Percentiles rank a stretch among this genome's conserved stretches.
These are phyloP conservation scores for Chrysoporthe austroafricana DNA, from an alignment of 2,329 filamentous ascomycete species.

Conservation along the genomic window DNA sequence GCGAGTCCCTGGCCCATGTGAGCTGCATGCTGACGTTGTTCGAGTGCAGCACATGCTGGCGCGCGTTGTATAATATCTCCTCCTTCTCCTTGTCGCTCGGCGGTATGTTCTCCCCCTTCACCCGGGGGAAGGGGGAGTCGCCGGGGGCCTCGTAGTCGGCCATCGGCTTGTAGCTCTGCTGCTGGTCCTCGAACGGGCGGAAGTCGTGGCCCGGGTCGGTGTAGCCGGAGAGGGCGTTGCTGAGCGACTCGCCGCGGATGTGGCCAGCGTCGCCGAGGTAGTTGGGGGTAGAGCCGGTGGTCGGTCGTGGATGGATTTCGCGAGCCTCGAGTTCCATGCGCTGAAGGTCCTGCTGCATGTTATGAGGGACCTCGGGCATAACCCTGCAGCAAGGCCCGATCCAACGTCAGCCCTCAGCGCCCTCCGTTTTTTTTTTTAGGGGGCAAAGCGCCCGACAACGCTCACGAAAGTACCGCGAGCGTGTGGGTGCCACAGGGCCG, in stretches of 20 bases:
- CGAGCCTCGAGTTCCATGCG: conserved; percentile 82
- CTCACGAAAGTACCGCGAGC: conserved; percentile 18
- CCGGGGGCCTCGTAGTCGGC: conserved; percentile 65
- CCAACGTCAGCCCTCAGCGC: conserved; percentile 43
- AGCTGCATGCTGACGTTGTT: conserved; percentile 97
- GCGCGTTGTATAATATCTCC: conserved; percentile 81
- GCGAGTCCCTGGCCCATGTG: conserved; percentile 91
- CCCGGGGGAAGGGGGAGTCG: conserved; percentile 90
- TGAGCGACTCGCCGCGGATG: conserved; percentile 50
- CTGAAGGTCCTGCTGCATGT: conserved; percentile 93
- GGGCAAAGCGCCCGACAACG: conserved; percentile 9
- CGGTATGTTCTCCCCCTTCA: conserved; percentile 85
- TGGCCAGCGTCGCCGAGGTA: conserved; percentile 36
- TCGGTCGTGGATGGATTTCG: conserved; percentile 48
- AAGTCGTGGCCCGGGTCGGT: conserved; percentile 37
- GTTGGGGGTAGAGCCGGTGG: conserved; percentile 36
- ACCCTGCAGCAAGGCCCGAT: conserved; percentile 60
- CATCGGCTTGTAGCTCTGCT: conserved; percentile 42
- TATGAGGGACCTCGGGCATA: conserved; percentile 93
- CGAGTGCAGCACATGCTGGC: conserved; percentile 82
- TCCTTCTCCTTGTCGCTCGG: conserved; percentile 95
- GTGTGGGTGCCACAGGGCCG: conserved; percentile 23
- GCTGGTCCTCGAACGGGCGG: conserved; percentile 48
- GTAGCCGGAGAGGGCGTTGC: conserved; percentile 42
- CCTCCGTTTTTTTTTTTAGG: conserved; percentile 20